Evolutionary conservation across 768 basidiomycete genomes (phyloP).

Genomic region (Macrolepiota albuminosa): DNA sequence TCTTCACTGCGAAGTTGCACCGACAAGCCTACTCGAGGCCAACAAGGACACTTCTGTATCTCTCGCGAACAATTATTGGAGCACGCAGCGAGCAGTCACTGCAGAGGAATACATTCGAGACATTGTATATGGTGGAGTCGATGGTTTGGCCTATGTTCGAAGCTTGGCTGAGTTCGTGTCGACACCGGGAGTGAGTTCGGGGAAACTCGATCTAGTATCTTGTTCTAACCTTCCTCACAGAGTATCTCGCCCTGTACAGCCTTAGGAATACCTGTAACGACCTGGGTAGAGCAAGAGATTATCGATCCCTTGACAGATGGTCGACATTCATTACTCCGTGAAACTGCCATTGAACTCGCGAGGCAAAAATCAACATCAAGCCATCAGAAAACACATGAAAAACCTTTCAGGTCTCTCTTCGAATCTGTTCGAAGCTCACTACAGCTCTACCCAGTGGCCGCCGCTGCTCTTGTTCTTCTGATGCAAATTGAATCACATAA

Average conservation of each 20-base stretch:
- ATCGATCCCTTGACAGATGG: slow-evolving; percentile 45
- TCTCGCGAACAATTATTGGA: slow-evolving; percentile 40
- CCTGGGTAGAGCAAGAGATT: slow-evolving; percentile 40
- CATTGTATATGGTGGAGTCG: slow-evolving; percentile 75
- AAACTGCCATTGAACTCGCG: slow-evolving; percentile 31
- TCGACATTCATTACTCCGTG: slow-evolving; percentile 39
- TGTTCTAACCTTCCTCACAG: neutral
- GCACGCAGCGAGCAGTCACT: slow-evolving; percentile 38
- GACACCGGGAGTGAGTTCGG: slow-evolving; percentile 23
- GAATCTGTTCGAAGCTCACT: slow-evolving; percentile 37
- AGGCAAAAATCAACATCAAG: slow-evolving; percentile 7
- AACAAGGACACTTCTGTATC: slow-evolving; percentile 3
- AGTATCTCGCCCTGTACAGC: slow-evolving; percentile 11
- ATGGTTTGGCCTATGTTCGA: slow-evolving; percentile 70
- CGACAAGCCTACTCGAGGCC: slow-evolving; percentile 7
- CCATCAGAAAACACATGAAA: slow-evolving; percentile 2
- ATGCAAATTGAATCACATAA: slow-evolving; percentile 39
- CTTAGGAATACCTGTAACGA: slow-evolving; percentile 33
- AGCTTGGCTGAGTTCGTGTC: slow-evolving; percentile 71
- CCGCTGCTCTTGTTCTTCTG: slow-evolving; percentile 34
- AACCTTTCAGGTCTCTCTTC: slow-evolving; percentile 14
- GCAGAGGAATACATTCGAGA: slow-evolving; percentile 67
- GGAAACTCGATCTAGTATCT: neutral
- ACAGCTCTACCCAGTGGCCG: slow-evolving; percentile 36
- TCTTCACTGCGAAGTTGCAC: slow-evolving; percentile 28